Evolutionary conservation across 2,329 filamentous ascomycete genomes (phyloP), one percentile per base, ranked within the genome.

Genomic region (Neopestalotiopsis sp.): DNA sequence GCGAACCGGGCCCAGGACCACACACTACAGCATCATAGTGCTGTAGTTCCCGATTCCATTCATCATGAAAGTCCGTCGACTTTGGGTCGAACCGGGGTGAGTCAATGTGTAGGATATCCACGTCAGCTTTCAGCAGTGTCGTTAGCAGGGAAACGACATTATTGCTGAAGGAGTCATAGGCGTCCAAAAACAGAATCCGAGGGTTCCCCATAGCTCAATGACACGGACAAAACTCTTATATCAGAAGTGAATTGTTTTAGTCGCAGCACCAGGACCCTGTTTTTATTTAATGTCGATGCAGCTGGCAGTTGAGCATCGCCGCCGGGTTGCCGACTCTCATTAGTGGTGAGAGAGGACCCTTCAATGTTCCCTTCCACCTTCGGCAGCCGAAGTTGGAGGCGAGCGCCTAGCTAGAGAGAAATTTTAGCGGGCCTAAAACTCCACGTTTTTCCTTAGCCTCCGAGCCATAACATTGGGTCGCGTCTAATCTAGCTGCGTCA

Each of bases 161-260:
- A 82, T 97, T 95, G 67, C 94, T 94, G 81, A 98, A 99, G 57
- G 95, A 98, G 83, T 99, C 96, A 81, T 97, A 97, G 71, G 95
- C 95, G 80, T 98, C 96, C 73, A 99, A 86, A 81, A 97, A 97
- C 71, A 98, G 89, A 71, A 98, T 92, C 70, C 84, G 84, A 71
- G 77, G 76, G 57, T 74, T 75, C 65, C 69, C 71, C 79, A 80
- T 80, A 45, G 57, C 66, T 42, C 30, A 34, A 10, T 61, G 24
- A 17, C 57, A 32, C 20, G 5, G 24, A 34, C 24, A 24, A 28
- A 4, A 28, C 24, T 24, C n/a, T 20, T 20, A 34, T 38, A 30
- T 4, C 13, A 40, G n/a, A 14, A 61, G 24, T 12, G 24, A 59
- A 13, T 3, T 24, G 20, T 34, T 59, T n/a, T 3, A 56, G 14